phyloP scores from a whole-genome alignment of 2,329 filamentous ascomycete genomes.

The Eurotiales sp. region DNA sequence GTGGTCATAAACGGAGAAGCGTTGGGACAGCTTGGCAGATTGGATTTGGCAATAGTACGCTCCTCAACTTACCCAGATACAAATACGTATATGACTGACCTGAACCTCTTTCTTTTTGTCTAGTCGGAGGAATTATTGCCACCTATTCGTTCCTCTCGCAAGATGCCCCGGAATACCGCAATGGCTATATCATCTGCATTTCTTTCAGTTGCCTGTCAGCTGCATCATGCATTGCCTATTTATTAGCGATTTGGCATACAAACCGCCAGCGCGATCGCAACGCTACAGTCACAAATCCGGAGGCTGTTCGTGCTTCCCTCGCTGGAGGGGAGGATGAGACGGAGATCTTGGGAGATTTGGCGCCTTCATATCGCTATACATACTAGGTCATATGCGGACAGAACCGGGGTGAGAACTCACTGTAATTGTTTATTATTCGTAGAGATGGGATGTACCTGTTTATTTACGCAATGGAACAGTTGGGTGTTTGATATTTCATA shows the following conservation, averaged over 20 bases:
- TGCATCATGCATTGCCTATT: slow-evolving; percentile 43
- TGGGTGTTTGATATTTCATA: no score
- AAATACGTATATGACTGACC: slow-evolving; percentile 6
- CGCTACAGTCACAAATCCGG: slow-evolving; percentile 20
- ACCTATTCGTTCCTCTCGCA: slow-evolving; percentile 64
- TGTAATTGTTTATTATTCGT: no score
- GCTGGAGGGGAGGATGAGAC: slow-evolving; percentile 29
- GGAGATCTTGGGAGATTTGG: slow-evolving; percentile 38
- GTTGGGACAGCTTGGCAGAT: slow-evolving; percentile 74
- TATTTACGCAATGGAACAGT: no score
- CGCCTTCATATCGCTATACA: slow-evolving; percentile 39
- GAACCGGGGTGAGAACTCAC: no score
- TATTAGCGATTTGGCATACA: slow-evolving; percentile 33
- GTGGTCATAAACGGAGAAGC: slow-evolving; percentile 66
- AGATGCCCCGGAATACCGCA: slow-evolving; percentile 66
- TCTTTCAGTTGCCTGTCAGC: slow-evolving; percentile 68
- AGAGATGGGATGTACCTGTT: no score
- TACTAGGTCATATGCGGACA: no score
- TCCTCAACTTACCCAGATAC: background rate
- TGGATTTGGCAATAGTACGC: slow-evolving; percentile 64
- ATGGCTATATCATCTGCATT: slow-evolving; percentile 74
- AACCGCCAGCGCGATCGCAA: slow-evolving; percentile 39
- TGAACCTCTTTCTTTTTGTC: background rate
- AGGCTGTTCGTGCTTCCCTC: slow-evolving; percentile 15
- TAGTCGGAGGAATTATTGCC: slow-evolving; percentile 71